Base-by-base conservation (phyloP, 352 stramenopile species). In the Aphanomyces stellatus region DNA sequence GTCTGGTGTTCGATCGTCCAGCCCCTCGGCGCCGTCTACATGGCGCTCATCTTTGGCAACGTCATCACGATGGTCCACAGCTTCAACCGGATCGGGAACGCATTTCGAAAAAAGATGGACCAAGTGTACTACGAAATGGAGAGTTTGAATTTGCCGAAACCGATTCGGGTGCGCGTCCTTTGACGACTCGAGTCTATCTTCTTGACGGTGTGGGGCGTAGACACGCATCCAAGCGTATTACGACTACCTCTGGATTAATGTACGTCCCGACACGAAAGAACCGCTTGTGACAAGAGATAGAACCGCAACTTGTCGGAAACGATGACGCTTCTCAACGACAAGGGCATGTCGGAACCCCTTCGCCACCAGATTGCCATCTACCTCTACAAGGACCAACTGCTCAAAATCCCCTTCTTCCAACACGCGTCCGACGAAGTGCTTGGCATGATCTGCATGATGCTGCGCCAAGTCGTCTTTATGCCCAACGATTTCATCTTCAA, bases 381-480 rank as follows among this genome's bases (percentile, higher is more conserved):
- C 30, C 62, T 88, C 25, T 87, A 86, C 65, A 87, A 87, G 48
- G 80, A 88, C 56, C 76, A 87, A 28, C 59, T 88, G 19, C 74
- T 82, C 49, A 88, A 87, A 65, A 84, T 87, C 31, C 78, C 80
- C 25, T 88, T 88, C 53, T 86, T 88, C 62, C 78, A 88, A 48
- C 69, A 87, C 51, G 80, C 78, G 41, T 82, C 77, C 1, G 80
- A 88, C 48, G 66, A 75, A 2, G 69, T 88, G 25, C 49, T 88
- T 17, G 80, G 80, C 27, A 88, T 85, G 76, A 86, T 88, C 56
- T 88, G 80, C 63, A 86, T 86, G 80, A 76, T 83, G 33, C 68
- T 88, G 4, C 78, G 77, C 17, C 77, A 84, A 30, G 76, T 87
- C 35, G 85, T 88, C 59, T 85, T 81, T 62, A 85, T 89, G 77